Evolutionary conservation across 2,329 filamentous ascomycete genomes (phyloP).

Genomic region (Colletotrichum caudatum): DNA sequence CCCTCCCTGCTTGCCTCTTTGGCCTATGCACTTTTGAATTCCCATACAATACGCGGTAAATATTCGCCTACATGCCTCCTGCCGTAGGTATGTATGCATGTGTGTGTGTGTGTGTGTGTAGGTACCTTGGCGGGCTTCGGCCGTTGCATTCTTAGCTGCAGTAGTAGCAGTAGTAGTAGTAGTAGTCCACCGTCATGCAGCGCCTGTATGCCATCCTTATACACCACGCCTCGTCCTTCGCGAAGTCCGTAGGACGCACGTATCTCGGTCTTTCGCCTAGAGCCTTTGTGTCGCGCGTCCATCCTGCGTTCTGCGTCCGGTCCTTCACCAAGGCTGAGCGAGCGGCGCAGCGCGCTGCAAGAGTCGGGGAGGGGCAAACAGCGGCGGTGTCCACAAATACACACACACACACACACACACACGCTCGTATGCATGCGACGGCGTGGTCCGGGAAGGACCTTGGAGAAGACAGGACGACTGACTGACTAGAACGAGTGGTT

Average conservation of each 20-base stretch:
- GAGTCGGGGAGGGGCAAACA: not conserved
- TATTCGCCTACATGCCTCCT: too few species aligned
- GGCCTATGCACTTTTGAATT: not conserved
- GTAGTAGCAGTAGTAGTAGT: too few species aligned
- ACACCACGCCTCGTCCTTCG: not conserved
- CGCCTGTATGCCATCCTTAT: too few species aligned
- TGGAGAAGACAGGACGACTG: not conserved
- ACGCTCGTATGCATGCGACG: slow-evolving; percentile 11
- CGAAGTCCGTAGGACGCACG: not conserved
- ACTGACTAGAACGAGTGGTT: not conserved
- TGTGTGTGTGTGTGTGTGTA: too few species aligned
- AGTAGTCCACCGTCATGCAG: not conserved
- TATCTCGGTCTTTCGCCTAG: not conserved
- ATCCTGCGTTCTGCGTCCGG: slow-evolving; percentile 4
- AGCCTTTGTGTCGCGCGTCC: not conserved
- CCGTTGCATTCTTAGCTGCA: too few species aligned
- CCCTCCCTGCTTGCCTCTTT: slow-evolving; percentile 1
- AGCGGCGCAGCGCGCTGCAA: slow-evolving; percentile 21
- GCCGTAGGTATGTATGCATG: too few species aligned
- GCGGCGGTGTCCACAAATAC: not conserved
- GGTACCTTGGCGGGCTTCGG: too few species aligned
- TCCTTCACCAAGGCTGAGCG: not conserved
- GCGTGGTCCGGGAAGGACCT: slow-evolving; percentile 3
- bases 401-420: not conserved
- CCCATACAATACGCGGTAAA: too few species aligned